Base-by-base conservation (phyloP, 768 basidiomycete species). In the Leccinum subtestaceum region DNA sequence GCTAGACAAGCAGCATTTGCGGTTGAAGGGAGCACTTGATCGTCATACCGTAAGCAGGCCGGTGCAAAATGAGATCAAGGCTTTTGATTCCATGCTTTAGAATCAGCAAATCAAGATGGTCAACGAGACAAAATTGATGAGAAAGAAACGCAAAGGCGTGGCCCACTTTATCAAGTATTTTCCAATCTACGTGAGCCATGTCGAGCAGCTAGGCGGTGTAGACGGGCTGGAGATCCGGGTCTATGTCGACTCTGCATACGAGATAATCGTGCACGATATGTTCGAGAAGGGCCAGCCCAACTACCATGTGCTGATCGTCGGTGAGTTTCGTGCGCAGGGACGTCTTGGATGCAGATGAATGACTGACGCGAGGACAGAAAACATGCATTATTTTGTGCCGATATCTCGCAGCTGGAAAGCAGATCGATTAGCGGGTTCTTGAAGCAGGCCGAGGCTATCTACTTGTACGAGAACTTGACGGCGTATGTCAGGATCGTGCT, bases 281-380 rank as follows among this genome's bases (percentile, higher is more conserved):
- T 95, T 98, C 68, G 95, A 95, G 72, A 98, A 98, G 74, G 95
- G 94, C 0, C 94, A 96, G 69, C 81, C 98, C 55, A 98, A 98
- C 72, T 97, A 93, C 63, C 94, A 97, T 70, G 93, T 98, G 64
- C 89, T 96, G 67, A 80, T 98, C 60, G 90, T 98, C 57, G 96
- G 96, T 95, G 67, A 66, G 89, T 73, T 36, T 11, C 9, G 21
- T 9, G n/a, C 19, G 32, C 43, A 12, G 7, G 43, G 11, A 34
- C 2, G 6, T 17, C 17, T 50, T 19, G 17, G 15, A 17, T 40
- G 38, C 17, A n/a, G 46, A 52, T 45, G 65, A 2, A 31, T 60
- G 57, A 61, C 31, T 23, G 32, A 45, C 40, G 45, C 25, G 40
- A 57, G 23, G 31, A 2, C 69, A 98, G 96, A 98, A 74, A 98